Evolutionary conservation across 2,329 filamentous ascomycete species (phyloP).

Genomic region (Thyridium curvatum): DNA sequence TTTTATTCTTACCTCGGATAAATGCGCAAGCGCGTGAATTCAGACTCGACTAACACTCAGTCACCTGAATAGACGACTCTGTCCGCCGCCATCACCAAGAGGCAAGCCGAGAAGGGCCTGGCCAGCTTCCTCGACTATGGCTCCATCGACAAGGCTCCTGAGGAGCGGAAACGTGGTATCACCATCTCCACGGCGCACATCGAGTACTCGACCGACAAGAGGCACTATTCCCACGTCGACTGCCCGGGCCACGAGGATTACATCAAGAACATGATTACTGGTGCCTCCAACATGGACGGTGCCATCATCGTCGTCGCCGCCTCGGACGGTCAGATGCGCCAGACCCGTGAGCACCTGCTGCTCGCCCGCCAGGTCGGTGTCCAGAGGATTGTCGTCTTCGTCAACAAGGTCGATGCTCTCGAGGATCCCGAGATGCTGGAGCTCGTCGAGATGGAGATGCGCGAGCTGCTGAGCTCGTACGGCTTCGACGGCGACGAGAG

Average conservation of each 20-base stretch:
- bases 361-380: constrained; percentile 98
- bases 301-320: constrained; percentile 98
- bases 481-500: constrained; percentile 98
- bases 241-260: constrained; percentile 99
- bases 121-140: constrained; percentile 97
- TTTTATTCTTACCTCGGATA: constrained; percentile 2
- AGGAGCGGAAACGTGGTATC: constrained; percentile 99
- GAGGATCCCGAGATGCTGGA: constrained; percentile 99
- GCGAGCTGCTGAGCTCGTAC: constrained; percentile 86
- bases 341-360: constrained; percentile 96
- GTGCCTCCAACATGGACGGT: constrained; percentile 98
- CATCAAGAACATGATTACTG: constrained; percentile 99
- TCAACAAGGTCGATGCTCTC: constrained; percentile 98
- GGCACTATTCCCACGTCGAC: constrained; percentile 99
- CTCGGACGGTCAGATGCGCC: constrained; percentile 98
- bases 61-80: constrained; percentile 65
- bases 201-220: constrained; percentile 89
- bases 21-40: background rate
- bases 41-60: constrained; percentile 9
- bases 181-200: constrained; percentile 98
- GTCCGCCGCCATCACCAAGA: constrained; percentile 97
- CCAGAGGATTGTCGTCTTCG: constrained; percentile 96
- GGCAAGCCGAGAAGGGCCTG: constrained; percentile 89
- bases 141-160: constrained; percentile 96
- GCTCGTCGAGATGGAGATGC: constrained; percentile 99